Evolutionary conservation across 345 rosid genomes (phyloP), one percentile per base, ranked within the genome.

Genomic region (Corchorus capsularis): DNA sequence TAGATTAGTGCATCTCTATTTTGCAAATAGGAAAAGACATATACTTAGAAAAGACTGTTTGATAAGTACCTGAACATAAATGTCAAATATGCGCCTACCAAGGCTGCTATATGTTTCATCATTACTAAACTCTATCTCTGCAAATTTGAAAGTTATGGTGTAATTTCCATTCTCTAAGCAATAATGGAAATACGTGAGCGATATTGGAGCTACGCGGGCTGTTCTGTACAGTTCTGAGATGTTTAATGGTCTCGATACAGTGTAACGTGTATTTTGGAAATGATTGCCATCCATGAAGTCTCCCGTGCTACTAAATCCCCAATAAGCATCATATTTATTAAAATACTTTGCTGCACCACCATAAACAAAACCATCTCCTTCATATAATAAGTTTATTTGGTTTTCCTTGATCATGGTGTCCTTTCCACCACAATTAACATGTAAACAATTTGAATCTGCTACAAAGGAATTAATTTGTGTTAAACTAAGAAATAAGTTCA

Each of bases 271-370:
- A 69, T 87, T 80, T 71, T 76, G 88, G 79, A 35, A 79, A 74
- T 88, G 86, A 52, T 84, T 5, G 61, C 89, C 92, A 82, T 92
- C 97, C 89, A 84, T 77, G 81, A 75, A 92, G 82, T 92, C 90
- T 46, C 97, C 93, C 45, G 86, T 86, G 83, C 88, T 92, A 73
- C 92, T 89, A 67, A 89, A 86, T 56, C 94, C 97, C 97, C 93
- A 92, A 62, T 80, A 46, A 73, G 55, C 34, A 20, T 72, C 39
- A 37, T 71, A 83, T 32, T 79, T 69, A 46, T 79, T 6, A 85
- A 22, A 82, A 84, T 82, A 84, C 59, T 77, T 83, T 49, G 93
- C 92, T 64, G 84, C 70, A 78, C 94, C 93, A 70, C 87, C 90
- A 75, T 56, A 78, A 22, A 73, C 85, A 1, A 53, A 50, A 69